Evolutionary conservation across 176 grass and related monocot species (phyloP).

Genomic region (Carex scoparia): DNA sequence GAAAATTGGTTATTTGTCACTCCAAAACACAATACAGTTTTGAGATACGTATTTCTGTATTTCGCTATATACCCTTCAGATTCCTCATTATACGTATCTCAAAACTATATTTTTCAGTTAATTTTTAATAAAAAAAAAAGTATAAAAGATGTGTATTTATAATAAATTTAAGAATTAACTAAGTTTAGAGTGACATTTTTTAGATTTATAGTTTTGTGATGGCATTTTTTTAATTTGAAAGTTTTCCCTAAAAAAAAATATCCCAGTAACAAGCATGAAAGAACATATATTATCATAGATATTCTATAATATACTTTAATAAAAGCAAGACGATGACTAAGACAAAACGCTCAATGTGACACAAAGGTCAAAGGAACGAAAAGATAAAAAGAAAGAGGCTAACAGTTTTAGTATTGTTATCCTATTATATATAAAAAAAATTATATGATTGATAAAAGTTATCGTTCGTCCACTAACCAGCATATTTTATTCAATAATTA

Average conservation of each 20-base stretch:
- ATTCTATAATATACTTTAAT: background rate
- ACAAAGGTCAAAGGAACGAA: constrained; percentile 11
- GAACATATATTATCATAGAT: background rate
- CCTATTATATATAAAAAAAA: background rate
- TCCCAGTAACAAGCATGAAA: background rate
- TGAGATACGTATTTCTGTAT: too few species aligned
- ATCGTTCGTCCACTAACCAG: background rate
- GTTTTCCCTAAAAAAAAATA: background rate
- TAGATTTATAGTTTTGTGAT: too few species aligned
- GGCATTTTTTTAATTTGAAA: too few species aligned
- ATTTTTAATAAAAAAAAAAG: too few species aligned
- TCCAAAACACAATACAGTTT: too few species aligned
- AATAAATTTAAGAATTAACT: too few species aligned
- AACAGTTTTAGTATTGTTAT: background rate
- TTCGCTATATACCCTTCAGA: too few species aligned
- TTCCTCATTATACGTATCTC: too few species aligned
- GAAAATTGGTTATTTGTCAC: too few species aligned
- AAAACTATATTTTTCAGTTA: too few species aligned
- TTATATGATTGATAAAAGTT: background rate
- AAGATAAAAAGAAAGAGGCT: background rate
- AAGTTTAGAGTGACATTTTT: too few species aligned
- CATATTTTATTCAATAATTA: background rate
- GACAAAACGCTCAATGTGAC: background rate
- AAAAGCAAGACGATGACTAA: background rate
- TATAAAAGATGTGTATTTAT: too few species aligned